Conservation (phyloP, 1,284 basidiomycete genomes). For the Amylostereum chailletii region DNA sequence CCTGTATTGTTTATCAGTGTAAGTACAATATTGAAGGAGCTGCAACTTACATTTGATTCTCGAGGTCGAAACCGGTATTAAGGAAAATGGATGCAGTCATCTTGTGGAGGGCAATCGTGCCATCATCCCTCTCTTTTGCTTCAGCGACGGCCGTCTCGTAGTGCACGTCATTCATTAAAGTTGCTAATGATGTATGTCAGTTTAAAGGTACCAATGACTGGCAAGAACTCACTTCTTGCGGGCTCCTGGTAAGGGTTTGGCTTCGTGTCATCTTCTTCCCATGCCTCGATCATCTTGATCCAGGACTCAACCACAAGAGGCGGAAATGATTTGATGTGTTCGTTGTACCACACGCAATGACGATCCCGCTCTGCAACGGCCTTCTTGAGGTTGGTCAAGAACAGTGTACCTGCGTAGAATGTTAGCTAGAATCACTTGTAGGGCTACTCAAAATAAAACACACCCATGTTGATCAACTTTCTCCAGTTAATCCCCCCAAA, state of each 20-base stretch:
- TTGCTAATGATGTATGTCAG: background rate
- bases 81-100: conserved; percentile 10
- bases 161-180: background rate
- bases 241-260: conserved; percentile 13
- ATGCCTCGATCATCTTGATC: conserved; percentile 7
- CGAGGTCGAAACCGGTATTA: conserved; percentile 13
- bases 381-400: background rate
- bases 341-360: background rate
- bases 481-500: conserved; percentile 22
- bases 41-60: conserved; percentile 13
- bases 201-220: background rate
- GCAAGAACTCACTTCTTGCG: conserved; percentile 4
- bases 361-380: background rate
- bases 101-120: conserved; percentile 4
- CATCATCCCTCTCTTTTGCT: conserved; percentile 1
- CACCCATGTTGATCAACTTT: conserved; percentile 14
- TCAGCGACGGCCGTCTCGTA: conserved; percentile 10
- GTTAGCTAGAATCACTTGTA: background rate
- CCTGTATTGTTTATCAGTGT: no score
- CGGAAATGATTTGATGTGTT: conserved; percentile 6
- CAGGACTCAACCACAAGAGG: conserved; percentile 5
- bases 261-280: conserved; percentile 7
- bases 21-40: no score
- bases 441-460: background rate
- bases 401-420: background rate